A percentile compares a stretch with the other conserved stretches of the same genome.
phyloP scores from a whole-genome alignment of 225 moss, liverwort and hornwort species.

The Climacium dendroides region DNA sequence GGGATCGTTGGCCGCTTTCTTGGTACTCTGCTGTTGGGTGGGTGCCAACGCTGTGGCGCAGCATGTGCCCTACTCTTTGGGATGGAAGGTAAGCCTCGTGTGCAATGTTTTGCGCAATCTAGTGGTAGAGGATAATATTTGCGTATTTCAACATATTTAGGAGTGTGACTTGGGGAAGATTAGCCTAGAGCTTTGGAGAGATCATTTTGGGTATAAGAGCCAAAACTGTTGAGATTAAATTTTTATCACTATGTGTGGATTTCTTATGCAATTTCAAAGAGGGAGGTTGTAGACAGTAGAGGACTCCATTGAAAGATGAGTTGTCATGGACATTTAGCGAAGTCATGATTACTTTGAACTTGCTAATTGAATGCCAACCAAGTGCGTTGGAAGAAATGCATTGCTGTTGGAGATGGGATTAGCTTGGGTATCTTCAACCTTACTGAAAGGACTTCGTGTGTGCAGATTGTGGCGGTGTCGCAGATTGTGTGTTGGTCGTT shows the following conservation, averaged over 20 bases:
- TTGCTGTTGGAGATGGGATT: not conserved
- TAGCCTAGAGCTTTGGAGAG: not conserved
- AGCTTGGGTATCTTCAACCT: not conserved
- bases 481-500: slow-evolving; percentile 64
- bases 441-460: not conserved
- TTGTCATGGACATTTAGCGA: not conserved
- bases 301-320: not conserved
- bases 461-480: slow-evolving; percentile 62
- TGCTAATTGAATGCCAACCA: not conserved
- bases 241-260: not conserved
- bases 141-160: not conserved
- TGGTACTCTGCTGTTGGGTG: slow-evolving; percentile 71
- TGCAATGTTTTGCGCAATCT: not conserved
- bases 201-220: not conserved
- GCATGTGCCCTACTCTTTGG: slow-evolving; percentile 36
- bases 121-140: not conserved
- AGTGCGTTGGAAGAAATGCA: not conserved
- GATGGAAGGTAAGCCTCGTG: slow-evolving; percentile 53
- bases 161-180: not conserved
- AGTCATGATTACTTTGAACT: not conserved
- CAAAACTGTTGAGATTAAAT: not conserved
- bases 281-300: too few species aligned
- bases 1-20: slow-evolving; percentile 50
- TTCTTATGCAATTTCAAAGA: not conserved
- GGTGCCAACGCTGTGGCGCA: slow-evolving; percentile 75